phyloP scores from a whole-genome alignment of 495 filamentous ascomycete genomes.

The Xylaria longipes region DNA sequence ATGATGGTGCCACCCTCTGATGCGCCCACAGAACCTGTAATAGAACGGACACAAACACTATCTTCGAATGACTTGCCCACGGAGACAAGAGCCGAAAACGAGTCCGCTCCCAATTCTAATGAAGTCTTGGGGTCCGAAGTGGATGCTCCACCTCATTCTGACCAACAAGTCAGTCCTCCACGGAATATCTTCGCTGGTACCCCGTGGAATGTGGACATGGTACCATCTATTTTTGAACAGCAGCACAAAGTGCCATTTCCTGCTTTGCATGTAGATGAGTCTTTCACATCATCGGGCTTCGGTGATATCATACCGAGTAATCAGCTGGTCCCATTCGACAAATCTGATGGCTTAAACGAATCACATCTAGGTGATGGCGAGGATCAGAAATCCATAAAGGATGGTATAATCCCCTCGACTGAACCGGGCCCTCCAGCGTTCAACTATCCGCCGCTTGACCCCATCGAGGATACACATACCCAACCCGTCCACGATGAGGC shows the following conservation, averaged over 20 bases:
- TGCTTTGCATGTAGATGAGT: not conserved
- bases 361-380: not conserved
- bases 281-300: constrained; percentile 3
- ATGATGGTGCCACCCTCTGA: not conserved
- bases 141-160: not conserved
- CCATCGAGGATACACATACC: not conserved
- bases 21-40: not conserved
- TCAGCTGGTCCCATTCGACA: not conserved
- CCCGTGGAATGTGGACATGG: not conserved
- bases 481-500: constrained; percentile 6
- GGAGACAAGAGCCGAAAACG: not conserved
- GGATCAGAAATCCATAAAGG: not conserved
- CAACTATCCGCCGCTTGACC: constrained; percentile 9
- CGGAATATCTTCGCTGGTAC: not conserved
- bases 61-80: not conserved
- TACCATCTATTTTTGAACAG: not conserved
- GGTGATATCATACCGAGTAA: not conserved
- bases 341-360: not conserved
- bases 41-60: not conserved
- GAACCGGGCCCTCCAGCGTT: not conserved
- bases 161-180: not conserved
- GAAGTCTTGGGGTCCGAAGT: not conserved
- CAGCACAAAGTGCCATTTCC: not conserved
- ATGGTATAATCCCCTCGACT: not conserved
- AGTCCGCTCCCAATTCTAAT: not conserved